A percentile compares a stretch with the other conserved stretches of the same genome.
Evolutionary conservation across 176 grass and related monocot genomes (phyloP).

Genomic region (Cenchrus purpureus): DNA sequence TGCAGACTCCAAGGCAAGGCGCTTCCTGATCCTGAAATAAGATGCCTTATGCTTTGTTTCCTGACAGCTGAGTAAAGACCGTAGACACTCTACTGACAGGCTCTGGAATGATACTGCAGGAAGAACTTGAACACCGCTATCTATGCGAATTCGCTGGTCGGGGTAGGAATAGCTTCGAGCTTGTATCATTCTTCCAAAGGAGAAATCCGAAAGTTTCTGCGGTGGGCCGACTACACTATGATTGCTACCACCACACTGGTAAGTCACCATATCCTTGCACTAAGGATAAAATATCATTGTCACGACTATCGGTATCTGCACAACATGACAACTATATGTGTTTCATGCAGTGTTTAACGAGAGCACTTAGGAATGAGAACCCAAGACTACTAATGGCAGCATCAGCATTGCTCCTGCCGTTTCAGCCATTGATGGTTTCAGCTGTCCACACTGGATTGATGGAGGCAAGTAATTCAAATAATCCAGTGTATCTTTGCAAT

Average conservation of each 20-base stretch:
- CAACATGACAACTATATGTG: not conserved
- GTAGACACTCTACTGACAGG: constrained; percentile 2
- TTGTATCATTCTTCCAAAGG: constrained; percentile 89
- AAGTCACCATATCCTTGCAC: constrained; percentile 25
- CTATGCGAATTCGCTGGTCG: constrained; percentile 86
- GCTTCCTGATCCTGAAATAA: not conserved
- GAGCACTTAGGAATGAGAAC: constrained; percentile 79
- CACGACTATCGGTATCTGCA: not conserved
- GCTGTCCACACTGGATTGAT: constrained; percentile 91
- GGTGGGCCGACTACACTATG: constrained; percentile 96
- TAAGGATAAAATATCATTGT: not conserved
- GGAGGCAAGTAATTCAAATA: constrained; percentile 71
- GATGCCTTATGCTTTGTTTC: not conserved
- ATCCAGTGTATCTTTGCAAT: not conserved
- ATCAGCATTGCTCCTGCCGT: constrained; percentile 81
- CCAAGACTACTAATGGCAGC: constrained; percentile 77
- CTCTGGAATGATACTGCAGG: constrained; percentile 50
- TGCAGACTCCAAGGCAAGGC: constrained; percentile 73
- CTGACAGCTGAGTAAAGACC: not conserved
- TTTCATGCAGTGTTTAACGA: constrained; percentile 74
- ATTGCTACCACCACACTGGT: constrained; percentile 82
- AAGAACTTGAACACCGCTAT: constrained; percentile 69
- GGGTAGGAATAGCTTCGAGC: constrained; percentile 85
- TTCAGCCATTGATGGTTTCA: constrained; percentile 94
- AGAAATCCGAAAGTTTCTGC: constrained; percentile 61